Evolutionary conservation across 2,329 filamentous ascomycete species (phyloP), one percentile per base, ranked within the genome.

Genomic region (Davidsoniella eucalypti): DNA sequence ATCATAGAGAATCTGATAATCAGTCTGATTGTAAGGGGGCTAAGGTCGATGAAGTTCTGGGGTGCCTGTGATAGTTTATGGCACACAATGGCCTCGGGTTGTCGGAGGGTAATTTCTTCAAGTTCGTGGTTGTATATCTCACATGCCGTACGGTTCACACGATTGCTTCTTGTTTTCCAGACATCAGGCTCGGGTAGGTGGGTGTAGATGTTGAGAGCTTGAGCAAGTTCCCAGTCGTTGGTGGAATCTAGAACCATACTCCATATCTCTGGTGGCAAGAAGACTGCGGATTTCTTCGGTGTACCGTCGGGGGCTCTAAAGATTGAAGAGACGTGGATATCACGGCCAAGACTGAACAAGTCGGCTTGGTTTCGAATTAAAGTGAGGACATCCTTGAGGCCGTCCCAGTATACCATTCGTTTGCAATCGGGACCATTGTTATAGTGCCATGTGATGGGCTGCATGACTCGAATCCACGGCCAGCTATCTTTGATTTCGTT

Each of bases 1-100:
- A 82, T 83, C 57, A 90, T 80, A 40, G 82, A 84, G 62, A 95
- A 95, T 56, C 92, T 87, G 68, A 95, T 87, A 57, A 94, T 87
- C 39, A 94, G 75, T 59, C 88, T 87, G 54, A 92, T 84, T 37
- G 85, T 84, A 1, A 93, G 70, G 2, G 82, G 82, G 0, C 87
- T 92, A 10, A 95, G 71, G 55, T 82, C 71, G 55, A 69, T 68
- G 56, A 86, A 82, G 23, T 77, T 77, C 33, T 82, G 78, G 0
- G 83, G 80, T 16, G 84, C 82, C 37, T 76, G 65, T 5, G 82
- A 76, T 39, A 94, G 73, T 58, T 85, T 80, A 48, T 78, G 75
- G 61, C 85, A 86, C 54, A 94, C 81, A 33, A 81, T 77, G 0
- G 73, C 64, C 5, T 84, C 75, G 36, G 79, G 76, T 49, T 80